Evolutionary conservation across 352 stramenopile genomes (phyloP).

Genomic region (Globisporangium rhizosaccharum): DNA sequence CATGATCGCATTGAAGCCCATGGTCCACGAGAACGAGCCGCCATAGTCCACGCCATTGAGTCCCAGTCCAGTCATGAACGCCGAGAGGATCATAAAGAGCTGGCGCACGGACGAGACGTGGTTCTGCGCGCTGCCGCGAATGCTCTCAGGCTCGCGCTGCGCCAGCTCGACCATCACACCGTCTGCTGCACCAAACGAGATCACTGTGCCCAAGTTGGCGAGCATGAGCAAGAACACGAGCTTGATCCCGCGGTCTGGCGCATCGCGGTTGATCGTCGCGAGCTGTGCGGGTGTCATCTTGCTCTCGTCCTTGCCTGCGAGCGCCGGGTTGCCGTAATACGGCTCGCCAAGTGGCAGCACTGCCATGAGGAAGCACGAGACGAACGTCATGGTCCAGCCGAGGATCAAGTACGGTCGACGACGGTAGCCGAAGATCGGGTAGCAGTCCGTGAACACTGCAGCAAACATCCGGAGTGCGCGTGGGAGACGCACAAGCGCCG

Average conservation of each 20-base stretch:
- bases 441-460: slow-evolving; percentile 71
- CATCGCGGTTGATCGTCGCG: slow-evolving; percentile 33
- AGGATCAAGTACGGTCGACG: slow-evolving; percentile 77
- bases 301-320: slow-evolving; percentile 19
- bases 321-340: slow-evolving; percentile 30
- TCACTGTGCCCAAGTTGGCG: slow-evolving; percentile 69
- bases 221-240: slow-evolving; percentile 64
- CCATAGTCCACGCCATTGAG: slow-evolving; percentile 46
- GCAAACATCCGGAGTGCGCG: slow-evolving; percentile 46
- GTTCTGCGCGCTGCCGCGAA: slow-evolving; percentile 40
- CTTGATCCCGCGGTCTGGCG: slow-evolving; percentile 32
- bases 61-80: slow-evolving; percentile 38
- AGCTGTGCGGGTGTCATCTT: slow-evolving; percentile 29
- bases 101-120: slow-evolving; percentile 29
- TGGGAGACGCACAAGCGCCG: slow-evolving; percentile 36
- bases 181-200: slow-evolving; percentile 66
- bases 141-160: slow-evolving; percentile 36
- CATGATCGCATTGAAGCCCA: slow-evolving; percentile 56
- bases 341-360: slow-evolving; percentile 38
- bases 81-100: slow-evolving; percentile 28
- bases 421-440: slow-evolving; percentile 75
- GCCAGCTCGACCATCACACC: slow-evolving; percentile 55
- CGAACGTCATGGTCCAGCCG: slow-evolving; percentile 44
- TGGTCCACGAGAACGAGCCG: slow-evolving; percentile 39
- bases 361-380: slow-evolving; percentile 39